Base-by-base conservation (phyloP, 768 basidiomycete species). In the Russula foetens region DNA sequence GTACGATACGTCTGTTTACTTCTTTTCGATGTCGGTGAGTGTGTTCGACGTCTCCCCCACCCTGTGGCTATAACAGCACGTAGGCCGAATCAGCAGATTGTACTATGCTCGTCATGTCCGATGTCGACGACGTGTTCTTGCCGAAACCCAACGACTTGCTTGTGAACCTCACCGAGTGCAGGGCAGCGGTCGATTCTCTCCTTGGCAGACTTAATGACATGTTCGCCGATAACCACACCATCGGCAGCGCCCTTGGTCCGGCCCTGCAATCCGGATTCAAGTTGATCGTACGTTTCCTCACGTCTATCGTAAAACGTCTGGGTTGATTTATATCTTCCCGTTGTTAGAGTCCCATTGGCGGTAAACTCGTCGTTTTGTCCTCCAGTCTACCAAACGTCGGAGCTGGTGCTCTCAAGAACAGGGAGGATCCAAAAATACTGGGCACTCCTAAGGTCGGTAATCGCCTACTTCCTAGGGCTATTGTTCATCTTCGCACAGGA, bases 81-180 rank as follows among this genome's bases (percentile, higher is more conserved):
- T 53, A 88, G 86, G 79, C 87, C 51, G 89, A 85, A 33, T 75
- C 78, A 11, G 74, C 83, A 0, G 96, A 98, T 41, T 85, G 94
- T 0, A 82, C 84, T 5, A 98, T 99, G 95, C 84, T 99, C 35
- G 97, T 99, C 47, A 93, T 99, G 8, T 92, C 93, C 1, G 97
- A 99, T 71, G 83, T 94, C 43, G 93, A 98, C 38, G 97, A 99
- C 66, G 92, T 98, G 56, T 99, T 98, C 81, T 77, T 99, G 26
- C 97, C 97, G 3, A 95, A 96, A 74, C 97, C 97, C 4, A 90
- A 84, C 50, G 96, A 98, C 71, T 79, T 98, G n/a, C 84, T 98
- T 35, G 90, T 98, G 69, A 98, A 98, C 77, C 77, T 98, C 62
- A 81, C 84, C 14, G 97, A 98, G 75, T 81, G 88, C 11, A 84